phyloP scores from a whole-genome alignment of 495 filamentous ascomycete species.

The Podospora fimiseda region DNA sequence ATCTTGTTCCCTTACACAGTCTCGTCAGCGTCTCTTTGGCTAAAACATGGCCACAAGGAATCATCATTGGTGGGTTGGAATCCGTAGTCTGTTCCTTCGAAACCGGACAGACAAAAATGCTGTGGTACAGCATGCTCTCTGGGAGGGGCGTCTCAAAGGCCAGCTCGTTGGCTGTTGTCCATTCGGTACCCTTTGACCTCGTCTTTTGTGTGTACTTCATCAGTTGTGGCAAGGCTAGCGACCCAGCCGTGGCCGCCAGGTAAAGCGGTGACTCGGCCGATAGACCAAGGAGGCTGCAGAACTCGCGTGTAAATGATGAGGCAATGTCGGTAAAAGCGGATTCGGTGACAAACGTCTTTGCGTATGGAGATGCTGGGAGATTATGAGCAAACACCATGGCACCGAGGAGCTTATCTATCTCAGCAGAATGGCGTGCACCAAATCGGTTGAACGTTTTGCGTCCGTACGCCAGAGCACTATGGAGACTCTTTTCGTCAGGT shows the following conservation, averaged over 20 bases:
- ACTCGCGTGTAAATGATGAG: slow-evolving; percentile 82
- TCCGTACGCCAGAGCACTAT: slow-evolving; percentile 67
- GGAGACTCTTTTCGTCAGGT: slow-evolving; percentile 28
- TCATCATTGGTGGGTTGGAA: slow-evolving; percentile 91
- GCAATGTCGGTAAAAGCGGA: slow-evolving; percentile 74
- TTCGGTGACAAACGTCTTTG: slow-evolving; percentile 62
- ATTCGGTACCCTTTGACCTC: slow-evolving; percentile 82
- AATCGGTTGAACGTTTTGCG: slow-evolving; percentile 51
- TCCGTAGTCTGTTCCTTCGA: slow-evolving; percentile 94
- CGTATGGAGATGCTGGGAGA: slow-evolving; percentile 65
- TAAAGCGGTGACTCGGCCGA: slow-evolving; percentile 87
- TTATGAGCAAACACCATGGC: slow-evolving; percentile 73
- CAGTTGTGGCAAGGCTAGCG: slow-evolving; percentile 79
- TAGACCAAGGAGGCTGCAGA: slow-evolving; percentile 84
- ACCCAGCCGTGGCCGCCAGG: slow-evolving; percentile 82
- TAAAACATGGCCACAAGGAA: slow-evolving; percentile 94
- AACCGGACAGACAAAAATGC: slow-evolving; percentile 96
- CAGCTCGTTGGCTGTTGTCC: slow-evolving; percentile 86
- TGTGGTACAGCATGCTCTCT: slow-evolving; percentile 81
- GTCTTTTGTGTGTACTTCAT: slow-evolving; percentile 78
- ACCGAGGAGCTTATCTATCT: slow-evolving; percentile 69
- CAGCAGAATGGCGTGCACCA: slow-evolving; percentile 58
- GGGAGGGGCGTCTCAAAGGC: slow-evolving; percentile 91
- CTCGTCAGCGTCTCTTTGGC: slow-evolving; percentile 72
- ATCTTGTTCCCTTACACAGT: slow-evolving; percentile 67